Evolutionary conservation across 2,329 filamentous ascomycete species (phyloP), one percentile per base, ranked within the genome.

Genomic region (Mycosphaerella sp.): DNA sequence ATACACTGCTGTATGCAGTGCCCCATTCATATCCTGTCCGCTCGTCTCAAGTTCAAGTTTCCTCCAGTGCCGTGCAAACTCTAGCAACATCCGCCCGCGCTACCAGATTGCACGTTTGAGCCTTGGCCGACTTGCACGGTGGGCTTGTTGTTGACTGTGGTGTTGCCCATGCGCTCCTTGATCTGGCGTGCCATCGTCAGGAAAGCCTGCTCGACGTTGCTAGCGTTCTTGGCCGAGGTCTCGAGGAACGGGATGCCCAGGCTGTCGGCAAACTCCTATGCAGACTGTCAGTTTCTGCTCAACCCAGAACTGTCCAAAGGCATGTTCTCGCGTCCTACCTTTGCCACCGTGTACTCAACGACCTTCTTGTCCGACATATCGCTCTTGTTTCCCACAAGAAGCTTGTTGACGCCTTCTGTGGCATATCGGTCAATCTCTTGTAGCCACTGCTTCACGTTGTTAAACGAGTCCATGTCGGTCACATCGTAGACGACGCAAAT

Each of bases 331-430:
- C 59, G 41, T 66, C 80, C 55, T 78, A 96, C 93, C 88, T 98
- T 98, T 64, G 93, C 93, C 63, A 97, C 93, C 59, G 89, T 95
- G 82, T 98, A 98, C 74, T 98, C 93, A 57, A 98, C 93, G 36
- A 97, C 93, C 80, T 97, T 98, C 87, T 98, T 98, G 77, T 98
- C 93, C 54, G 91, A 84, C 89, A 98, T 97, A 87, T 98, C 93
- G 76, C 89, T 95, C 86, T 98, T 98, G 86, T 98, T 98, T 69
- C 93, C 93, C 58, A 98, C 91, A 57, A 98, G 84, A 62, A 98
- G 81, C 82, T 98, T 98, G 84, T 98, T 98, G 69, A 98, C 93
- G 61, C 93, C 93, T 76, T 98, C 93, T 63, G 93, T 98, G 65
- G 93, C 93, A 69, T 98, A 97, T 72, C 93, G 85, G 78, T 98